Evolutionary conservation across 371 early-diverging fungal species (phyloP), one percentile per base, ranked within the genome.

Genomic region (Umbelopsis sp.): DNA sequence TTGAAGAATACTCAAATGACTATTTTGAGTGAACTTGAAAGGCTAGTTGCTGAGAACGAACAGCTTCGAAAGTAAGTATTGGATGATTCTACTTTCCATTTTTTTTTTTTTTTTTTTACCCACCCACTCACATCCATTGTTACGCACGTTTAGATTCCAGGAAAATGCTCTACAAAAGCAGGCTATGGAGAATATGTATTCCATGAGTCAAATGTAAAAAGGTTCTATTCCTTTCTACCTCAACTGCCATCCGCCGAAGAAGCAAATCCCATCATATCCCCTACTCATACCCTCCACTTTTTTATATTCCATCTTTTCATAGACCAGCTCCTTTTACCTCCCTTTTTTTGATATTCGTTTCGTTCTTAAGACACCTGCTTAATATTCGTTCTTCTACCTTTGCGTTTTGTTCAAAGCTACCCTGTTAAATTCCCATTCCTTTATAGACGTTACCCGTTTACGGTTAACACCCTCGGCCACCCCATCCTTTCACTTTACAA

Each of bases 161-260:
- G 79, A 80, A 74, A 69, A 72, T 66, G 78, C 80, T 32, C 69
- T 83, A 63, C 83, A 83, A 67, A 83, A 80, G 66, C 83, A 83
- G 71, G 80, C 81, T 37, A 70, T 83, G 72, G 83, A 80, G 50
- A 80, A 77, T 69, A 83, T 83, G 79, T 80, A 83, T 66, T 80
- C 76, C 57, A 75, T 82, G 74, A 74, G 78, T 51, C 72, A 70
- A 67, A 77, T 83, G 79, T 83, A 77, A 78, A 76, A 62, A 16
- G n/a, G 48, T 48, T 48, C n/a, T 6, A 48, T 22, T 22, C 22
- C 22, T 22, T 22, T 22, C 22, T 22, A 22, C 22, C 48, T 4
- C 7, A 48, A 16, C 48, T 48, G n/a, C 14, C 16, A 16, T 16
- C 45, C 22, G 6, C 38, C 25, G 16, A 10, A 50, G 37, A 52